Evolutionary conservation across 2,329 filamentous ascomycete species (phyloP).

Genomic region (Alternaria gaisen): DNA sequence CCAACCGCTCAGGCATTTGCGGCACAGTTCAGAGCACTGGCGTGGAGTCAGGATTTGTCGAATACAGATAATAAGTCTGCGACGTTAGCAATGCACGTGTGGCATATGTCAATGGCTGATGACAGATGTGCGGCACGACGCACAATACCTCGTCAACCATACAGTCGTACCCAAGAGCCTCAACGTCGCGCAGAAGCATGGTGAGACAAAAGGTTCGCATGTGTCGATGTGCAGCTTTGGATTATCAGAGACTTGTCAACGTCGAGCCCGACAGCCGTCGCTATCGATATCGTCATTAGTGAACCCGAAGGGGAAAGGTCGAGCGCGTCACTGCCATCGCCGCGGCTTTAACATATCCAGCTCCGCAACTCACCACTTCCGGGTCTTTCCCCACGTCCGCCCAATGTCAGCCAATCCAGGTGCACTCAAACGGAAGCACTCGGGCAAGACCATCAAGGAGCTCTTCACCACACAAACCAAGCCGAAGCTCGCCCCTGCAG

Average conservation of each 20-base stretch:
- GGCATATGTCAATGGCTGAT: slow-evolving; percentile 6
- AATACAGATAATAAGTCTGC: not conserved
- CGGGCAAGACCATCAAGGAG: slow-evolving; percentile 46
- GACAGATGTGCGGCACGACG: slow-evolving; percentile 14
- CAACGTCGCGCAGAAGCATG: not conserved
- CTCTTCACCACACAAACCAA: slow-evolving; percentile 49
- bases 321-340: slow-evolving; percentile 41
- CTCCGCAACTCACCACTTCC: slow-evolving; percentile 19
- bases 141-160: slow-evolving; percentile 1
- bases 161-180: slow-evolving; percentile 1
- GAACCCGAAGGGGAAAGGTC: slow-evolving; percentile 22
- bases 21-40: not conserved
- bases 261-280: not conserved
- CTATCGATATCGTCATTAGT: slow-evolving; percentile 27
- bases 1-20: not conserved
- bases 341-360: slow-evolving; percentile 27
- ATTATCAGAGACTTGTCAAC: not conserved
- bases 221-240: not conserved
- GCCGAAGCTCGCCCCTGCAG: slow-evolving; percentile 36
- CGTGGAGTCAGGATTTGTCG: not conserved
- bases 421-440: slow-evolving; percentile 50
- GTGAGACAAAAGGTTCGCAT: not conserved
- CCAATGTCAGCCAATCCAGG: slow-evolving; percentile 47
- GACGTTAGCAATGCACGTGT: not conserved
- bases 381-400: slow-evolving; percentile 18